Conservation (phyloP, 352 stramenopile genomes). For the Peronospora belbahrii region DNA sequence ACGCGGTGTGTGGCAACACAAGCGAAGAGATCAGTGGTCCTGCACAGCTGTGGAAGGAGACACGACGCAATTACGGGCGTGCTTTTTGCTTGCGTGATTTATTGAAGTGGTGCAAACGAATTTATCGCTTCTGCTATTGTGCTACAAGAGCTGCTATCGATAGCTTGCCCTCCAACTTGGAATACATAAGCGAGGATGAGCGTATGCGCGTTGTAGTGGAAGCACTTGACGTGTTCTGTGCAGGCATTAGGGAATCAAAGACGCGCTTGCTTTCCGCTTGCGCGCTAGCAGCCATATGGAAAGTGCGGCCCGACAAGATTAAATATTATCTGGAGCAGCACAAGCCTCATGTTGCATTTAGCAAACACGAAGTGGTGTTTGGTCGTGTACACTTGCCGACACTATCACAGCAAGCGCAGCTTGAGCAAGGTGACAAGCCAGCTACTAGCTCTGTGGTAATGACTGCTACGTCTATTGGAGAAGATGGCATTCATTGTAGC, state of each 20-base stretch:
- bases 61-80: conserved; percentile 78
- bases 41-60: conserved; percentile 64
- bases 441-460: conserved; percentile 86
- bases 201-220: conserved; percentile 72
- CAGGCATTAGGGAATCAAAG: conserved; percentile 57
- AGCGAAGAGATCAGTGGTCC: conserved; percentile 15
- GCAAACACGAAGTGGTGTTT: conserved; percentile 81
- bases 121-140: conserved; percentile 67
- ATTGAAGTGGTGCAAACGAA: conserved; percentile 87
- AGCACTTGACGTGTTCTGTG: conserved; percentile 80
- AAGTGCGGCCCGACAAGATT: conserved; percentile 75
- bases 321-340: conserved; percentile 69
- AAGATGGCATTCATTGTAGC: conserved; percentile 92
- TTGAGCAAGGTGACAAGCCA: conserved; percentile 21
- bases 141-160: conserved; percentile 10
- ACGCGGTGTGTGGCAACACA: conserved; percentile 53
- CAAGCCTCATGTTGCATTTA: conserved; percentile 63
- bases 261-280: conserved; percentile 56
- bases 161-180: conserved; percentile 11
- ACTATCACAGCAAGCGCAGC: conserved; percentile 39
- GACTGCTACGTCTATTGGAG: conserved; percentile 95
- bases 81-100: conserved; percentile 84
- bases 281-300: conserved; percentile 68
- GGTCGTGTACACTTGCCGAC: conserved; percentile 83
- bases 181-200: conserved; percentile 82